Conservation (phyloP, 2,329 filamentous ascomycete species). For the Exophiala phaeomuriformis region DNA sequence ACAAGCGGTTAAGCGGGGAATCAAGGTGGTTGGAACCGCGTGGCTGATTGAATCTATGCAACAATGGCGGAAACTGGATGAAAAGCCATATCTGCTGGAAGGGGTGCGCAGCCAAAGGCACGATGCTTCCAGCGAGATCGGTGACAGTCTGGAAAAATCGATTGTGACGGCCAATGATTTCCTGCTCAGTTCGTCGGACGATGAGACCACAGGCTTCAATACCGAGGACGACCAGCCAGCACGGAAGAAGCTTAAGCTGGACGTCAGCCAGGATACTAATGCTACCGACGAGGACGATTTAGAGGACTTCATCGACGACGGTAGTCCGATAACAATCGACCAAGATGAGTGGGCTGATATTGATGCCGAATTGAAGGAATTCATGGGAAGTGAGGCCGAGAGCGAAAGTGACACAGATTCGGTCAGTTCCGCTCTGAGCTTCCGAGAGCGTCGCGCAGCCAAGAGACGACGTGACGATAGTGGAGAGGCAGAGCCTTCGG, state of each 20-base stretch:
- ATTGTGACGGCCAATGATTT: slow-evolving; percentile 30
- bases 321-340: slow-evolving; percentile 47
- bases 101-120: slow-evolving; percentile 47
- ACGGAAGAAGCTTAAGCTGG: slow-evolving; percentile 29
- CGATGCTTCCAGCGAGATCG: slow-evolving; percentile 28
- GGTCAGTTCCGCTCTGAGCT: slow-evolving; percentile 29
- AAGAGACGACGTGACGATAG: slow-evolving; percentile 52
- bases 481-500: slow-evolving; percentile 41
- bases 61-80: slow-evolving; percentile 73
- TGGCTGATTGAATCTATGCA: slow-evolving; percentile 84
- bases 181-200: slow-evolving; percentile 34
- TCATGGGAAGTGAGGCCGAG: slow-evolving; percentile 50
- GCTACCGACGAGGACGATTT: slow-evolving; percentile 43
- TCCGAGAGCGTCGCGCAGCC: slow-evolving; percentile 14
- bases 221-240: slow-evolving; percentile 21
- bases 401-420: slow-evolving; percentile 45
- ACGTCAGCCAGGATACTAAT: slow-evolving; percentile 30
- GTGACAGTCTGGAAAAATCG: slow-evolving; percentile 37
- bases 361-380: slow-evolving; percentile 69
- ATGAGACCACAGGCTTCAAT: slow-evolving; percentile 27
- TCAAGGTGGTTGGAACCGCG: slow-evolving; percentile 85
- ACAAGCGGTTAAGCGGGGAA: slow-evolving; percentile 69
- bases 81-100: slow-evolving; percentile 67
- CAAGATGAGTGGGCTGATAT: slow-evolving; percentile 57
- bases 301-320: slow-evolving; percentile 29